Evolutionary conservation across 139 green algal species (phyloP), one percentile per base, ranked within the genome.

Genomic region (Choricystis sp.): DNA sequence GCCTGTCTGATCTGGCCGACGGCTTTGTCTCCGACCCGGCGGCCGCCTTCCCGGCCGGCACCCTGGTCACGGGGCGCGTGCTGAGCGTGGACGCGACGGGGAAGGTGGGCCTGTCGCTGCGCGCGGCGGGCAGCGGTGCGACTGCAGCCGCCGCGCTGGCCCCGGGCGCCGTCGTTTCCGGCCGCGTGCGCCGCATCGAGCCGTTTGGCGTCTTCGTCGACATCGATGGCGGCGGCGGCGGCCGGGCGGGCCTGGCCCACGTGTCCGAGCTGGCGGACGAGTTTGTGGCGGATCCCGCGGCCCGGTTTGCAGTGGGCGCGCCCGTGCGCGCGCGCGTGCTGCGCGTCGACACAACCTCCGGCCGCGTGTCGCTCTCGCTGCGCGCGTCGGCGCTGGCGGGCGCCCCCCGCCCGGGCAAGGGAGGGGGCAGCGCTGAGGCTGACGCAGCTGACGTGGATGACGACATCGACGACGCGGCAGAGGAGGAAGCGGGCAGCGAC

Each of bases 151-250:
- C 40, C 40, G 40, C 40, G 9, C 40, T 52, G 40, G 40, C 40
- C 9, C 40, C 40, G 9, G 40, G 40, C 40, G 40, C 73, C 27
- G 64, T 81, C 22, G 66, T 86, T 31, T 40, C 60, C 19, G 81
- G 79, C 21, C 68, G 67, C 0, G 74, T 95, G 26, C 81, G 79
- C 58, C 71, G 78, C 0, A 76, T 89, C 23, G 80, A 94, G 72
- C 59, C 66, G 16, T 96, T 80, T 61, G 90, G 90, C n/a, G 79
- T 95, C 55, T 96, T 97, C 71, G 74, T 97, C 5, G 70, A 81
- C 31, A 60, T 96, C 23, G 74, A 78, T n/a, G 58, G 64, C 48
- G 75, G 58, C 61, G 31, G 24, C 60, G 57, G 49, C 21, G 2
- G 28, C 49, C 27, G 68, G 60, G 66, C 72, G 58, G 88, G 83